Percentiles rank a stretch among this genome's conserved stretches.
phyloP scores from a whole-genome alignment of 495 filamentous ascomycete genomes.

The Annulohypoxylon maeteangense region DNA sequence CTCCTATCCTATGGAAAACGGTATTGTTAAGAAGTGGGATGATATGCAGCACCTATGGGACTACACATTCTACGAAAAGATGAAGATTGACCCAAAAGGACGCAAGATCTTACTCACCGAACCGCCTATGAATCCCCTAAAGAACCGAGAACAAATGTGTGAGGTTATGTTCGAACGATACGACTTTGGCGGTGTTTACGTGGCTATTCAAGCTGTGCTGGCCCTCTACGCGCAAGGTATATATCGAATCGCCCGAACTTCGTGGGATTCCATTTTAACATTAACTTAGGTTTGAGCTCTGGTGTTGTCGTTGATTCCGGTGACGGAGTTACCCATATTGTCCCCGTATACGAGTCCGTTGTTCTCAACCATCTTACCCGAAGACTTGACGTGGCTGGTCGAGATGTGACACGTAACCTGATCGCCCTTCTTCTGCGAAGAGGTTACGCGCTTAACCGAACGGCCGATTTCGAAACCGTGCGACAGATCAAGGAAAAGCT shows the following conservation, averaged over 20 bases:
- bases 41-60: constrained; percentile 99
- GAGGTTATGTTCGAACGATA: constrained; percentile 99
- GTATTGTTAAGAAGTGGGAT: constrained; percentile 99
- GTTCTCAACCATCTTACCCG: constrained; percentile 97
- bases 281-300: constrained; percentile 78
- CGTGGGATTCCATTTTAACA: constrained; percentile 27
- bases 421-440: constrained; percentile 94
- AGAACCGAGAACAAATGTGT: constrained; percentile 95
- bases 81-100: constrained; percentile 88
- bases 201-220: constrained; percentile 97
- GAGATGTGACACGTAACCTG: constrained; percentile 96
- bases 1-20: constrained; percentile 99
- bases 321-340: constrained; percentile 97
- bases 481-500: constrained; percentile 99
- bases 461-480: constrained; percentile 98
- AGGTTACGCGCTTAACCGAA: constrained; percentile 97
- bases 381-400: constrained; percentile 92
- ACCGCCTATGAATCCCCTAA: constrained; percentile 96
- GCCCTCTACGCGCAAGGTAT: constrained; percentile 96
- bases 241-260: neutral
- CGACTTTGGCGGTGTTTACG: constrained; percentile 95
- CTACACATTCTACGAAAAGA: constrained; percentile 96
- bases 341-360: constrained; percentile 96
- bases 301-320: constrained; percentile 98
- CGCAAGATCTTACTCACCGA: constrained; percentile 99